phyloP scores from a whole-genome alignment of 208 protist species.

The Leishmania guyanensis region DNA sequence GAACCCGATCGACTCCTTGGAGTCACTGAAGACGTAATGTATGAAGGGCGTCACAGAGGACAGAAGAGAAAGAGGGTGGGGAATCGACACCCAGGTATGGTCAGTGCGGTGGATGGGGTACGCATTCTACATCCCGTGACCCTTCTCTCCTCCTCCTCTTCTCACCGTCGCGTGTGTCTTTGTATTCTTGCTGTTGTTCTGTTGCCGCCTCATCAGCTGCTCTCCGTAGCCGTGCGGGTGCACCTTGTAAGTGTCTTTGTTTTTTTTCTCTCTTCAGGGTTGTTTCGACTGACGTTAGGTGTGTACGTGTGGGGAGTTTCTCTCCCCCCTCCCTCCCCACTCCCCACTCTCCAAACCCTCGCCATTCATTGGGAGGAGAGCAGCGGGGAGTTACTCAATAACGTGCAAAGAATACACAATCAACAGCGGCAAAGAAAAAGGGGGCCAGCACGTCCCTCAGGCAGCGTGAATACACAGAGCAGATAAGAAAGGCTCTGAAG shows the following conservation, averaged over 20 bases:
- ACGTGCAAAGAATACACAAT: neutral
- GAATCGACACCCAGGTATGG: neutral
- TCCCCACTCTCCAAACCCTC: neutral
- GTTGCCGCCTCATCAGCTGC: neutral
- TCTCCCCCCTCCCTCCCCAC: neutral
- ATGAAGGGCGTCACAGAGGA: neutral
- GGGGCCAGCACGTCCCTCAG: neutral
- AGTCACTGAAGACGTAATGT: constrained; percentile 18
- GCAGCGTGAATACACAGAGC: neutral
- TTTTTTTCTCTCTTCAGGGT: neutral
- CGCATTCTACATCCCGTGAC: neutral
- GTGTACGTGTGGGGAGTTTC: neutral
- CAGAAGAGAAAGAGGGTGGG: neutral
- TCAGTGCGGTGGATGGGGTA: neutral
- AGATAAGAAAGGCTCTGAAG: neutral
- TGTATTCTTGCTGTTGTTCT: neutral
- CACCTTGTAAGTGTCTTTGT: neutral
- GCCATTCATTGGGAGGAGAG: neutral
- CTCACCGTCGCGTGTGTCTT: neutral
- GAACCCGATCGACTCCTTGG: constrained; percentile 29
- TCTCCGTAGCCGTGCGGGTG: constrained; percentile 2
- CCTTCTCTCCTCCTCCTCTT: neutral
- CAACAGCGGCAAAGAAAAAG: neutral
- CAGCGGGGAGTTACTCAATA: neutral
- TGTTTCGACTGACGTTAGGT: neutral